These are phyloP conservation scores for Populus nigra DNA, from an alignment of 345 rosid genomes.

Conservation along the genomic window DNA sequence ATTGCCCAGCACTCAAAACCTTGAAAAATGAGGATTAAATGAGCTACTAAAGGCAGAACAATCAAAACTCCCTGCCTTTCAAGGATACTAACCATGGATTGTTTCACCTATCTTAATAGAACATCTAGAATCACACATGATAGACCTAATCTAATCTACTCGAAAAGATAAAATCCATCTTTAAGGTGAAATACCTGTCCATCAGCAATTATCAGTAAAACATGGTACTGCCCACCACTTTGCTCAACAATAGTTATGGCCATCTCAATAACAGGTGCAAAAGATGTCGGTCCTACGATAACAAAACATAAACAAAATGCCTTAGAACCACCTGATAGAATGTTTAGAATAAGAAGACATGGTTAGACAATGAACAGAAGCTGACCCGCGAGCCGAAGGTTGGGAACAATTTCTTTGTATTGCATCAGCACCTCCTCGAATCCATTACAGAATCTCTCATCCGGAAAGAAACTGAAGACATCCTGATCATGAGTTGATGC, in stretches of 20 bases:
- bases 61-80: background rate
- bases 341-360: background rate
- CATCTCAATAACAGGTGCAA: constrained; percentile 93
- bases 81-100: no score
- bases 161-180: background rate
- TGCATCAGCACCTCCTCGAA: constrained; percentile 81
- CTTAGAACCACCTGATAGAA: background rate
- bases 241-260: constrained; percentile 86
- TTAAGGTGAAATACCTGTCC: constrained; percentile 67
- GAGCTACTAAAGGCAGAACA: background rate
- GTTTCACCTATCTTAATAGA: background rate
- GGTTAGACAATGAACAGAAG: background rate
- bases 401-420: constrained; percentile 78
- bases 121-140: background rate
- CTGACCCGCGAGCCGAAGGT: constrained; percentile 77
- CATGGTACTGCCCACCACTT: constrained; percentile 95
- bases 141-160: background rate
- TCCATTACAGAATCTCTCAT: constrained; percentile 66
- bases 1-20: background rate
- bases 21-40: background rate
- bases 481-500: constrained; percentile 95
- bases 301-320: background rate
- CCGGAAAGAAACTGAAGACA: constrained; percentile 71
- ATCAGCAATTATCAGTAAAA: constrained; percentile 87
- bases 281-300: constrained; percentile 85